Conservation (phyloP, 768 basidiomycete species). For the Auricularia cornea region DNA sequence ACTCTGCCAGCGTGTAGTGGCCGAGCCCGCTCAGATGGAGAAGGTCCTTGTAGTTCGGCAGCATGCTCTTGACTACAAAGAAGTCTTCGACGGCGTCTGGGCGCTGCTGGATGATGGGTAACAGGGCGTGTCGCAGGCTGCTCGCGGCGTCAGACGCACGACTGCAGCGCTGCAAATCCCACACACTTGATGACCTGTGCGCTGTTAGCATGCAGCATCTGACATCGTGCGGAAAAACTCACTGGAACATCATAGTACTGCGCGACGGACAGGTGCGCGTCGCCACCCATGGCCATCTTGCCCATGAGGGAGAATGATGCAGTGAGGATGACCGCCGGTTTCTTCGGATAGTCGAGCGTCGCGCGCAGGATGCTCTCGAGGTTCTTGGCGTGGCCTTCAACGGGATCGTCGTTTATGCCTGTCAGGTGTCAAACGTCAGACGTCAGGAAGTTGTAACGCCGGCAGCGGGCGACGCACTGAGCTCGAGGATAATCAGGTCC, state of each 20-base stretch:
- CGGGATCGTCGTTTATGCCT: neutral
- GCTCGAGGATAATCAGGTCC: too few species aligned
- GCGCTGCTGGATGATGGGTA: neutral
- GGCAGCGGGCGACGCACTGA: too few species aligned
- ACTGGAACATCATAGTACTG: constrained; percentile 2
- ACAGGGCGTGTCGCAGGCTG: neutral
- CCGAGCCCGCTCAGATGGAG: constrained; percentile 1
- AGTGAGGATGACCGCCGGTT: neutral
- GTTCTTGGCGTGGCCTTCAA: neutral
- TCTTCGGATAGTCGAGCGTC: neutral
- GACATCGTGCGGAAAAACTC: neutral
- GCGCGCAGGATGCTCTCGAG: constrained; percentile 4
- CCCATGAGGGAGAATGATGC: constrained; percentile 6
- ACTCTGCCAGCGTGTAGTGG: neutral
- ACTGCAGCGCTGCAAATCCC: neutral
- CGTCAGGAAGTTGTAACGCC: too few species aligned
- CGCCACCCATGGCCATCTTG: constrained; percentile 1
- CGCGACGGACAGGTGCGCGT: constrained; percentile 2
- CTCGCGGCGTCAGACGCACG: neutral
- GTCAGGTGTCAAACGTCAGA: neutral
- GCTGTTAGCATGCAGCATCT: neutral
- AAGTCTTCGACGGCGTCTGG: neutral
- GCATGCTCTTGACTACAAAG: neutral
- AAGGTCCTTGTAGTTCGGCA: neutral
- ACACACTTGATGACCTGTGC: neutral